phyloP scores from a whole-genome alignment of 2,329 filamentous ascomycete genomes.

The Colletotrichum salicis region DNA sequence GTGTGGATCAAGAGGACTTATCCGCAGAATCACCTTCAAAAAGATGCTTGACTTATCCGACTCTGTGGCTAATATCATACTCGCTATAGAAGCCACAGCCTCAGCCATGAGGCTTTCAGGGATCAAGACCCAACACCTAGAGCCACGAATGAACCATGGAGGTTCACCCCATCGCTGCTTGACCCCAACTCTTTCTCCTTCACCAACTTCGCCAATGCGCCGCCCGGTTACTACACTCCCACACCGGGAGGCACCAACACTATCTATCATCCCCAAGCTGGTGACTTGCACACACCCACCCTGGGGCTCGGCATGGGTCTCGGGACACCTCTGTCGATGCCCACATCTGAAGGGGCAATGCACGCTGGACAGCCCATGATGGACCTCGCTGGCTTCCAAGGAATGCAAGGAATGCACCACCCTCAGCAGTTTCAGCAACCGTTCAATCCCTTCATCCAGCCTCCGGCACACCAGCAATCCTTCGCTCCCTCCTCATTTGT shows the following conservation, averaged over 20 bases:
- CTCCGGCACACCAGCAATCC: slow-evolving; percentile 64
- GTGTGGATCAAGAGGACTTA: slow-evolving; percentile 1
- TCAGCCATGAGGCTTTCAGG: slow-evolving; percentile 58
- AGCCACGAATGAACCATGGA: slow-evolving; percentile 82
- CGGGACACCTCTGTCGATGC: slow-evolving; percentile 83
- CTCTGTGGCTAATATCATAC: slow-evolving; percentile 30
- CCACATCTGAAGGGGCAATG: slow-evolving; percentile 73
- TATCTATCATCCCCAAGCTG: slow-evolving; percentile 83
- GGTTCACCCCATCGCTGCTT: slow-evolving; percentile 88
- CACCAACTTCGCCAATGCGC: slow-evolving; percentile 80
- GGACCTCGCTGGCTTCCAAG: slow-evolving; percentile 72
- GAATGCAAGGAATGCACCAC: slow-evolving; percentile 58
- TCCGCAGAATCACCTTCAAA: background rate
- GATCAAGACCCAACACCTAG: slow-evolving; percentile 87
- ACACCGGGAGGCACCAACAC: slow-evolving; percentile 84
- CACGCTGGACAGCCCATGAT: slow-evolving; percentile 68
- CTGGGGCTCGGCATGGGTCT: slow-evolving; percentile 80
- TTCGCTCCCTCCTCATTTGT: slow-evolving; percentile 85
- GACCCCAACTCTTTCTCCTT: slow-evolving; percentile 88
- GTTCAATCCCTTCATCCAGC: slow-evolving; percentile 77
- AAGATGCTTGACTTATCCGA: background rate
- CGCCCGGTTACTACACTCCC: slow-evolving; percentile 87
- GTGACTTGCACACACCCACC: slow-evolving; percentile 86
- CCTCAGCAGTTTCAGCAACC: slow-evolving; percentile 71
- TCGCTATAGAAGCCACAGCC: slow-evolving; percentile 55